Base-by-base conservation (phyloP, 1,284 basidiomycete genomes). In the Fomes fomentarius region DNA sequence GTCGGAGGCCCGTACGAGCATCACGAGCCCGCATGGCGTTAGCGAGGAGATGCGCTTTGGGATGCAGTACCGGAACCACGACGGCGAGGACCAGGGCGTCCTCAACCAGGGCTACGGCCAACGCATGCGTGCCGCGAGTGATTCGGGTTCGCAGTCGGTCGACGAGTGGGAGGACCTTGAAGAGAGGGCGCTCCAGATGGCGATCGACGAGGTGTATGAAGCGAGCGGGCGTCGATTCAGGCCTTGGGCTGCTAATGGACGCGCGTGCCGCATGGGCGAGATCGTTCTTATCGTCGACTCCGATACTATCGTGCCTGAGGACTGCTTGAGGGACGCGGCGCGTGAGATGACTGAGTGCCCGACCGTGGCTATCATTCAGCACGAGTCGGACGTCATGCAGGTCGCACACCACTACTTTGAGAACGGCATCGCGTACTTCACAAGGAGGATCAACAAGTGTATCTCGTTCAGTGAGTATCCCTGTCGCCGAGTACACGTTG, bases 381-480 rank as follows among this genome's bases (percentile, higher is more conserved):
- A 82, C 62, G 73, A 74, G 64, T 76, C 74, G 19, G 74, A 76
- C 52, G 75, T 76, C 50, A 82, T 84, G 80, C 75, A 82, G 66
- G 81, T 83, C 55, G 76, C 77, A 31, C 71, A 80, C 62, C 79
- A 80, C 65, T 84, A 80, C 71, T 85, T 84, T 54, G 82, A 84
- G 66, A 79, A 78, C 61, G 78, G 77, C 19, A 79, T 85, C 51
- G 77, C 79, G n/a, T 80, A 79, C 70, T 84, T 85, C 68, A 82
- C 80, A 6, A 68, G 74, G 15, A 69, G 77, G 57, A 76, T 81
- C 65, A 76, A 80, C 62, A 68, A 66, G 66, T 72, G 69, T 38
- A 76, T 76, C 62, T 75, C 74, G n/a, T 74, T 79, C 55, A 62
- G 69, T 53, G 21, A 45, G 50, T 47, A 10, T 15, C 34, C 10